Evolutionary conservation across 2,329 filamentous ascomycete genomes (phyloP).

Genomic region (Fusarium stilboides): DNA sequence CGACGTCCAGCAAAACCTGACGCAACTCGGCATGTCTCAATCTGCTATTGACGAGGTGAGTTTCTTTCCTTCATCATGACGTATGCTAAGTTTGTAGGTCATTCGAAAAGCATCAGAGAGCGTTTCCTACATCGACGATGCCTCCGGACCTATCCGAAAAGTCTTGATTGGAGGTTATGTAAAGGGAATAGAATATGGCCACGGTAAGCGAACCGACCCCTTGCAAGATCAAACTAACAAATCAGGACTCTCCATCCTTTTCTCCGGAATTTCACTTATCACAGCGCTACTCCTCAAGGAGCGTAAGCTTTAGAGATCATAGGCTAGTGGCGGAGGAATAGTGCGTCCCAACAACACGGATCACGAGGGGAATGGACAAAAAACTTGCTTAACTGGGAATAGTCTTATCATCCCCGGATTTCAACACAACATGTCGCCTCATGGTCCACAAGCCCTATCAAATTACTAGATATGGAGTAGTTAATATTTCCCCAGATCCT

Average conservation of each 20-base stretch:
- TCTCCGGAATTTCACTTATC: neutral
- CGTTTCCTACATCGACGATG: slow-evolving; percentile 38
- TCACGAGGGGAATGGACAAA: neutral
- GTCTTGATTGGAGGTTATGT: slow-evolving; percentile 33
- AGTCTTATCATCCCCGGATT: slow-evolving; percentile 6
- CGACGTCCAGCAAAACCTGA: slow-evolving; percentile 24
- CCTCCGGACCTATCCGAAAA: slow-evolving; percentile 20
- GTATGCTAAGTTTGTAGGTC: slow-evolving; percentile 18
- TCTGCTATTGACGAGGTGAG: slow-evolving; percentile 25
- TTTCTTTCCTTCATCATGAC: neutral
- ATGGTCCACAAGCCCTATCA: slow-evolving; percentile 8
- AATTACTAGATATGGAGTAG: slow-evolving; percentile 2
- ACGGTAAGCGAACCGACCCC: slow-evolving; percentile 9
- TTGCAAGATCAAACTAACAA: neutral
- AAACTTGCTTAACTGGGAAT: neutral
- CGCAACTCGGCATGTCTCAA: slow-evolving; percentile 26
- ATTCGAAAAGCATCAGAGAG: slow-evolving; percentile 40
- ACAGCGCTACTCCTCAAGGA: slow-evolving; percentile 8
- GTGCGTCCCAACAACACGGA: neutral
- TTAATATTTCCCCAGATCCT: neutral
- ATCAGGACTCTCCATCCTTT: slow-evolving; percentile 1
- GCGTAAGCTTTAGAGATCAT: neutral
- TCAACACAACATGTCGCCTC: neutral
- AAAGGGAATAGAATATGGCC: slow-evolving; percentile 39
- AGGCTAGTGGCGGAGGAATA: neutral